Evolutionary conservation across 495 filamentous ascomycete genomes (phyloP).

Genomic region (Cladorrhinum samala): DNA sequence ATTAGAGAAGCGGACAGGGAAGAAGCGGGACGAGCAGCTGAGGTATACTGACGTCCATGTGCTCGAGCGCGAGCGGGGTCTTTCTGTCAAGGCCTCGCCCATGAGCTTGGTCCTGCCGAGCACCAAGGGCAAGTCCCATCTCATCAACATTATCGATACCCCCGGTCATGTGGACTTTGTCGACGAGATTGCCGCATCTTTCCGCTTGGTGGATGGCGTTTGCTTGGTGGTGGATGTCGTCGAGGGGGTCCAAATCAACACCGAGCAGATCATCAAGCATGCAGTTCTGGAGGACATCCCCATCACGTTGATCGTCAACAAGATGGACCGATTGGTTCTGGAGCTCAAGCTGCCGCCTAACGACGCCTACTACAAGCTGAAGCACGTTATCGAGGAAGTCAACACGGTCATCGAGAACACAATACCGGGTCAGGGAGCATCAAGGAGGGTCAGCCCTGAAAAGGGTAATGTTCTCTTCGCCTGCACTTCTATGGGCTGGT

Average conservation of each 20-base stretch:
- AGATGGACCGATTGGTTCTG: slow-evolving; percentile 90
- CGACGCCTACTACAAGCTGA: slow-evolving; percentile 97
- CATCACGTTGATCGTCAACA: slow-evolving; percentile 86
- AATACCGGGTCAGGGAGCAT: slow-evolving; percentile 75
- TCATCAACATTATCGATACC: slow-evolving; percentile 92
- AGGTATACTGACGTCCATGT: slow-evolving; percentile 90
- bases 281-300: slow-evolving; percentile 86
- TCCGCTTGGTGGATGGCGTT: slow-evolving; percentile 85
- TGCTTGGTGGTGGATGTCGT: slow-evolving; percentile 94
- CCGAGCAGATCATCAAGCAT: slow-evolving; percentile 94
- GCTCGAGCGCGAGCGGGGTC: slow-evolving; percentile 77
- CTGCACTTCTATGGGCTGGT: slow-evolving; percentile 90
- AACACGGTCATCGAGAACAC: slow-evolving; percentile 91
- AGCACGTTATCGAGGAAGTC: slow-evolving; percentile 95
- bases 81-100: slow-evolving; percentile 91
- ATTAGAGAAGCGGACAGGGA: slow-evolving; percentile 71
- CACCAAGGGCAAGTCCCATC: slow-evolving; percentile 89
- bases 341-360: slow-evolving; percentile 91
- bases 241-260: slow-evolving; percentile 95
- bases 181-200: slow-evolving; percentile 84
- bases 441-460: slow-evolving; percentile 80
- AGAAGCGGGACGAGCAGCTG: slow-evolving; percentile 80
- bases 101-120: slow-evolving; percentile 89
- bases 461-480: slow-evolving; percentile 97
- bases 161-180: slow-evolving; percentile 98